A percentile compares a stretch with the other conserved stretches of the same genome.
Evolutionary conservation across 495 filamentous ascomycete genomes (phyloP).

Genomic region (Zalerion maritima): DNA sequence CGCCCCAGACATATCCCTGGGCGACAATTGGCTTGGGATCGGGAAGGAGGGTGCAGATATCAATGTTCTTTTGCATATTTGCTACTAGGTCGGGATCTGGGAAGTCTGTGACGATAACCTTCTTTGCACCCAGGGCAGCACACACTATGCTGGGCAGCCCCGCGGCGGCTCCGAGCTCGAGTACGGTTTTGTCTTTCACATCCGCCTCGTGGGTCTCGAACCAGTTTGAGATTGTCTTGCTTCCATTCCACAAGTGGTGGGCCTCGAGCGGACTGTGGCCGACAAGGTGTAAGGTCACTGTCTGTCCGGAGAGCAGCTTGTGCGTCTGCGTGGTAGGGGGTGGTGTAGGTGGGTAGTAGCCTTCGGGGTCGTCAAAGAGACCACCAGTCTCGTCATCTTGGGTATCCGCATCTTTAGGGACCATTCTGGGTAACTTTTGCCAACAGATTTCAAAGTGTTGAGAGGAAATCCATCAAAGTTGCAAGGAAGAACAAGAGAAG

Average conservation of each 20-base stretch:
- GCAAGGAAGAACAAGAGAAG: too few species aligned
- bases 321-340: slow-evolving; percentile 54
- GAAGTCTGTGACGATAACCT: slow-evolving; percentile 76
- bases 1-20: slow-evolving; percentile 74
- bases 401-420: slow-evolving; percentile 23
- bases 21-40: slow-evolving; percentile 23
- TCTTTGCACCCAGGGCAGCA: slow-evolving; percentile 49
- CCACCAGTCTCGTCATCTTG: slow-evolving; percentile 29
- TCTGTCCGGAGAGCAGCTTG: slow-evolving; percentile 48
- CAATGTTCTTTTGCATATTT: slow-evolving; percentile 62
- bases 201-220: slow-evolving; percentile 52
- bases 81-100: slow-evolving; percentile 65
- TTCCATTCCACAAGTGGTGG: slow-evolving; percentile 84
- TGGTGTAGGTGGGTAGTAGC: slow-evolving; percentile 58
- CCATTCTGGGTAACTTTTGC: too few species aligned
- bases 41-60: slow-evolving; percentile 20
- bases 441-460: too few species aligned
- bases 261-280: slow-evolving; percentile 86
- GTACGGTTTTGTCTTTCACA: slow-evolving; percentile 46
- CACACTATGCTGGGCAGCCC: slow-evolving; percentile 72
- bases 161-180: slow-evolving; percentile 83
- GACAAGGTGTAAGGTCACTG: slow-evolving; percentile 63
- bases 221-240: slow-evolving; percentile 56
- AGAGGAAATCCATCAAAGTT: too few species aligned
- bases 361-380: slow-evolving; percentile 66